Evolutionary conservation across 495 filamentous ascomycete species (phyloP), one percentile per base, ranked within the genome.

Genomic region (Tuber melanosporum): DNA sequence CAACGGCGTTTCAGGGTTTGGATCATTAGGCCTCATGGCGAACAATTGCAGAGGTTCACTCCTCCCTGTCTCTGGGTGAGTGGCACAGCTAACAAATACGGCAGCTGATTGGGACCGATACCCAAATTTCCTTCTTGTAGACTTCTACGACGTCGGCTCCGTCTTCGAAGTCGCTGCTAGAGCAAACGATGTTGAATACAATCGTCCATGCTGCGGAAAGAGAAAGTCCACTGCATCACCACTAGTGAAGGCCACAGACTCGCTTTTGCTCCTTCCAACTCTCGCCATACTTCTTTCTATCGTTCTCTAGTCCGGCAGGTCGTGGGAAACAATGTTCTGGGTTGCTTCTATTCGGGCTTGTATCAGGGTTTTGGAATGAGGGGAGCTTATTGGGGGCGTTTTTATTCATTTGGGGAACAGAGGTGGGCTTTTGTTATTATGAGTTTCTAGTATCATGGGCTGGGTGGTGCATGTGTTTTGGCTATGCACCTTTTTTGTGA

Each of bases 161-260:
- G 95, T 97, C 66, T 97, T 98, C 82, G 90, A 95, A 82, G 94
- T 95, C 57, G 95, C 94, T 4, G 95, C 95, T 15, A 83, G 87
- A 78, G 90, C 91, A 82, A 98, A 98, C 84, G 92, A 93, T 76
- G 93, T 98, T 39, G 75, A 62, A 42, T 75, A 73, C 73, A 46
- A 47, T 75, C 73, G 77, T 71, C 76, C 73, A 62, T 78, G 76
- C 39, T 78, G 76, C 14, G 78, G 78, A 45, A 80, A 80, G 43
- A 77, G 47, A 84, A 85, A 87, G 81, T 83, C 81, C 78, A 83
- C 84, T 81, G 86, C 85, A 80, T 79, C 81, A n/a, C 19, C 6
- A 8, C 47, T 52, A 7, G 8, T n/a, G 20, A 52, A n/a, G 47
- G 47, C 47, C 20, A 52, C 20, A n/a, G 47, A n/a, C 20, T n/a